Conservation (phyloP, 2,329 filamentous ascomycete species). For the Alternaria brassicicola region DNA sequence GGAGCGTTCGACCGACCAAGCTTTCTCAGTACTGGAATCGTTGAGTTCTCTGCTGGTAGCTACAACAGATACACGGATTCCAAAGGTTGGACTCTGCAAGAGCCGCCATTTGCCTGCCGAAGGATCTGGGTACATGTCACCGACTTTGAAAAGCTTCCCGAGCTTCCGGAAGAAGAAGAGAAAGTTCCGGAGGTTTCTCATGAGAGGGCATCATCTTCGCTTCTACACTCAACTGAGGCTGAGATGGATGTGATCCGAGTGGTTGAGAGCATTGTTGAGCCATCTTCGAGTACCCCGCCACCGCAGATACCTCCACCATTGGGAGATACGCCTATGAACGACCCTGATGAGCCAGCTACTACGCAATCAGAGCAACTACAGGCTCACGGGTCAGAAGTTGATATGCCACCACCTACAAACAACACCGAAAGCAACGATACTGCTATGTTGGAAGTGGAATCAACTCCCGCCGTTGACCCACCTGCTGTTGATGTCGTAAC, state of each 20-base stretch:
- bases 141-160: conserved; percentile 39
- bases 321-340: conserved; percentile 50
- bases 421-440: conserved; percentile 23
- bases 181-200: not conserved
- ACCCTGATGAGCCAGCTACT: conserved; percentile 37
- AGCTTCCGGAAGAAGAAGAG: conserved; percentile 30
- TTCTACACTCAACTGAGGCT: not conserved
- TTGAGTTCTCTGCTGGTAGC: conserved; percentile 41
- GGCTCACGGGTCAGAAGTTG: conserved; percentile 8
- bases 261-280: conserved; percentile 5
- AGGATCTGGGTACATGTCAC: conserved; percentile 46
- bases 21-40: conserved; percentile 39
- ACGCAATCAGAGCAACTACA: conserved; percentile 5
- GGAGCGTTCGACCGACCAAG: conserved; percentile 40
- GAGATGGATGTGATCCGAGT: not conserved
- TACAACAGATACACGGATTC: conserved; percentile 33
- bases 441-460: conserved; percentile 33
- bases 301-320: conserved; percentile 15
- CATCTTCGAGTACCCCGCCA: conserved; percentile 4
- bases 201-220: not conserved
- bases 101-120: conserved; percentile 28
- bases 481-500: conserved; percentile 31
- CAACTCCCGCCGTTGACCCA: conserved; percentile 22
- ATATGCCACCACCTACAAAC: not conserved
- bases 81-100: conserved; percentile 37